Conservation (phyloP, 495 filamentous ascomycete species). For the Aspergillus funiculosus region DNA sequence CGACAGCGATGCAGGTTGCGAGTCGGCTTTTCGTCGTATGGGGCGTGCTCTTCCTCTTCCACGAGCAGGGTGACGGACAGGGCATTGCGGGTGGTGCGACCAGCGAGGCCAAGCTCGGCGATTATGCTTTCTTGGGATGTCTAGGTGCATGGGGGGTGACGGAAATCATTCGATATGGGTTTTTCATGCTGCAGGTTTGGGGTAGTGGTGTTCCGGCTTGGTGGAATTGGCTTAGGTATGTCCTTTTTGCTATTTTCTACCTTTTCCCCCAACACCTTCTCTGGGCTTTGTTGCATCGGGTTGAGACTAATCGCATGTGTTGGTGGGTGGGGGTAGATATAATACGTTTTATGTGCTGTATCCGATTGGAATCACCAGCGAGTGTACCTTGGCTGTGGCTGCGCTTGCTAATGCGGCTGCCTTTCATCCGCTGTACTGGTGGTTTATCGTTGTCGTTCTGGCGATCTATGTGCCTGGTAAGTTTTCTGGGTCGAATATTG, state of each 20-base stretch:
- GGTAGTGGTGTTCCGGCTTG: constrained; percentile 51
- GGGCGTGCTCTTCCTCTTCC: constrained; percentile 66
- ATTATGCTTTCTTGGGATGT: constrained; percentile 42
- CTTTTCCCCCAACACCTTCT: neutral
- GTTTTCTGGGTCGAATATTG: constrained; percentile 22
- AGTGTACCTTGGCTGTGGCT: constrained; percentile 68
- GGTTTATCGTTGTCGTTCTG: constrained; percentile 57
- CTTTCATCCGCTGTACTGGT: constrained; percentile 47
- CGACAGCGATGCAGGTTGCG: constrained; percentile 83
- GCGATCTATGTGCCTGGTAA: constrained; percentile 76
- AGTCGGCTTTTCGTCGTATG: constrained; percentile 79
- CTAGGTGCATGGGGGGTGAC: constrained; percentile 77
- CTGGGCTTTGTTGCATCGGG: neutral
- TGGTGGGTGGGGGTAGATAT: constrained; percentile 45
- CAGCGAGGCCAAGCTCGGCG: constrained; percentile 25
- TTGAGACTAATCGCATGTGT: neutral
- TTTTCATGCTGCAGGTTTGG: constrained; percentile 69
- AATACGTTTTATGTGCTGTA: constrained; percentile 92
- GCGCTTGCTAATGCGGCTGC: constrained; percentile 55
- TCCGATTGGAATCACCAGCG: constrained; percentile 81
- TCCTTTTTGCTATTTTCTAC: constrained; percentile 10
- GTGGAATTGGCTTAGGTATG: constrained; percentile 70
- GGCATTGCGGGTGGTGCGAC: constrained; percentile 27
- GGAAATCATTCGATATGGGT: constrained; percentile 83
- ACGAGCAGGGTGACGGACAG: constrained; percentile 26